These are phyloP conservation scores for Calonectria hawksworthii DNA, from an alignment of 2,329 filamentous ascomycete species.

Conservation along the genomic window DNA sequence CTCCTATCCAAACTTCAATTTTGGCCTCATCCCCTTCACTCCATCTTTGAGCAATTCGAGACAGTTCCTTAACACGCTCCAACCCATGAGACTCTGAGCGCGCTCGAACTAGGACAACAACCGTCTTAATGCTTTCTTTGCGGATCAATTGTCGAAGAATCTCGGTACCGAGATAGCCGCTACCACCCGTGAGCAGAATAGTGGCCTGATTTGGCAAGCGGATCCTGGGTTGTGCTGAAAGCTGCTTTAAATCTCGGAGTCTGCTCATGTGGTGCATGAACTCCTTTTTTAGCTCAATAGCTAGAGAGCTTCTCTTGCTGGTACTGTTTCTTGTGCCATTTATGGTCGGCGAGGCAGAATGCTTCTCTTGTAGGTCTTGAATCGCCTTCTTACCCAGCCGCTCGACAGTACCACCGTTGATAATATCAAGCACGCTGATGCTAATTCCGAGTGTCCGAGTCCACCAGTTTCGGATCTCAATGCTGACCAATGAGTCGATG, in stretches of 20 bases:
- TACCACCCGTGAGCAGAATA: background rate
- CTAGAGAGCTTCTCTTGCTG: background rate
- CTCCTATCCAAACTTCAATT: background rate
- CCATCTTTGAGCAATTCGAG: background rate
- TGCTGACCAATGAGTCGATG: slow-evolving; percentile 27
- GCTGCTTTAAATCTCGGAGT: background rate
- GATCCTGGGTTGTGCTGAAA: background rate
- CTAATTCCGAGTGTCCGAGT: slow-evolving; percentile 17
- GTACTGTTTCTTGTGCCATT: background rate
- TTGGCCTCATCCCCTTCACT: background rate
- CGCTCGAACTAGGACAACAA: background rate
- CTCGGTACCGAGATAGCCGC: background rate
- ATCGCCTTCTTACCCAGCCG: background rate
- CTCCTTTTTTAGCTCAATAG: background rate
- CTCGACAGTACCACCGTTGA: background rate
- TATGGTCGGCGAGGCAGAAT: background rate
- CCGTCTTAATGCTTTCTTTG: background rate
- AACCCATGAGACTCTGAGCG: background rate
- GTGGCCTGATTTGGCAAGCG: background rate
- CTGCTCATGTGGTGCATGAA: background rate
- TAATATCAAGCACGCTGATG: slow-evolving; percentile 31
- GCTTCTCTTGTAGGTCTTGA: background rate
- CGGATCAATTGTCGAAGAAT: background rate
- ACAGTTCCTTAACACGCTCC: background rate
- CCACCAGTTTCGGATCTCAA: slow-evolving; percentile 32